phyloP scores from a whole-genome alignment of 768 basidiomycete species.

The Mycena vulgaris region DNA sequence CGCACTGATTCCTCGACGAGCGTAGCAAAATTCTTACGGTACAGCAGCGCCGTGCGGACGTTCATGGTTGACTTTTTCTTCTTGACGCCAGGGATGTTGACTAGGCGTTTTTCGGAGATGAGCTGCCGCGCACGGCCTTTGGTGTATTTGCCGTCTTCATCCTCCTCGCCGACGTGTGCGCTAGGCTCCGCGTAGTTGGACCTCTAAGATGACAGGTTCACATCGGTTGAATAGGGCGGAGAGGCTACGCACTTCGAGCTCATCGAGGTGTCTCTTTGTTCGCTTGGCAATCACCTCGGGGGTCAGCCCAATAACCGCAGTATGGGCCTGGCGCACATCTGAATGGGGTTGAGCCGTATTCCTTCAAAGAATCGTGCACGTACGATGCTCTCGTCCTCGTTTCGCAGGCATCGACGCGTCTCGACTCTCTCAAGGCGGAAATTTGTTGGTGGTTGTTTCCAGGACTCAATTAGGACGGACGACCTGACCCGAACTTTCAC shows the following conservation, averaged over 20 bases:
- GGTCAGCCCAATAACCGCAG: conserved; percentile 58
- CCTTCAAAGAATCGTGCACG: neutral
- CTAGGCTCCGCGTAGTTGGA: conserved; percentile 76
- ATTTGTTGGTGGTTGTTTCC: neutral
- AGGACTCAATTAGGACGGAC: too few relatives aligned
- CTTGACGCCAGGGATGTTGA: conserved; percentile 37
- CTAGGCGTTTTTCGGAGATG: conserved; percentile 36
- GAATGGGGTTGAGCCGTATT: neutral
- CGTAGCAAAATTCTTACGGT: conserved; percentile 83
- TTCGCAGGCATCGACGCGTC: conserved; percentile 32
- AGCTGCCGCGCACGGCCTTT: conserved; percentile 38
- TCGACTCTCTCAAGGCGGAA: too few relatives aligned
- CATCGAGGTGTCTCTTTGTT: conserved; percentile 83
- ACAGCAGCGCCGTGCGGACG: conserved; percentile 84
- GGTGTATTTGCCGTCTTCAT: conserved; percentile 35
- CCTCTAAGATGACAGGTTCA: conserved; percentile 59
- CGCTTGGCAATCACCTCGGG: conserved; percentile 83
- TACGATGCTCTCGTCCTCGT: conserved; percentile 36
- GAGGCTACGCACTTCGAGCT: conserved; percentile 76
- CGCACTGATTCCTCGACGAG: conserved; percentile 87
- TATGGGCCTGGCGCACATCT: conserved; percentile 69
- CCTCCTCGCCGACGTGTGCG: conserved; percentile 30
- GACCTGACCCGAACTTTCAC: too few relatives aligned
- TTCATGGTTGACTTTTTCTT: conserved; percentile 85
- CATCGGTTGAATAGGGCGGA: conserved; percentile 23